Conservation (phyloP, 331 rosid genomes). For the Spiraea crenata region DNA sequence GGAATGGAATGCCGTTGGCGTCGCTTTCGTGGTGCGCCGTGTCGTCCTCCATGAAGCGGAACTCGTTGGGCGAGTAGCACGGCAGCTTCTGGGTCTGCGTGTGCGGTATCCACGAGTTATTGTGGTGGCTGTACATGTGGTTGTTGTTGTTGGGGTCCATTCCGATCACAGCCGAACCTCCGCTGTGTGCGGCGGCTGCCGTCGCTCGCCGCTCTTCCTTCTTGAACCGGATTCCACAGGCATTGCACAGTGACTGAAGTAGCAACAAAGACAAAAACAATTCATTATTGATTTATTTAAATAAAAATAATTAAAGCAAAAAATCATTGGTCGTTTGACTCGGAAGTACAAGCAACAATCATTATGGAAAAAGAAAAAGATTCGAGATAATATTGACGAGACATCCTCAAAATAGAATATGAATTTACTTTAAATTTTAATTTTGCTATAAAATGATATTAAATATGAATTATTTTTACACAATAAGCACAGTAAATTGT, state of each 20-base stretch:
- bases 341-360: constrained; percentile 7
- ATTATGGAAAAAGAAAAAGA: neutral
- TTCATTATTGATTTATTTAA: no score
- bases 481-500: no score
- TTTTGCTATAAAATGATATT: no score
- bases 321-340: constrained; percentile 23
- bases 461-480: no score
- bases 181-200: constrained; percentile 45
- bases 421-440: no score
- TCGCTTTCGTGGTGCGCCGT: constrained; percentile 29
- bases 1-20: constrained; percentile 65
- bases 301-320: neutral
- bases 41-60: constrained; percentile 50
- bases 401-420: no score
- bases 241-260: constrained; percentile 90
- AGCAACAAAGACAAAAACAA: neutral
- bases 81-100: constrained; percentile 59
- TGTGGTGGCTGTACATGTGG: constrained; percentile 43
- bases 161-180: neutral
- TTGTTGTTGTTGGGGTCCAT: constrained; percentile 35
- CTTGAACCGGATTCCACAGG: constrained; percentile 97
- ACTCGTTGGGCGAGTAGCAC: constrained; percentile 59
- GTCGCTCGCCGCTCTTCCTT: constrained; percentile 93
- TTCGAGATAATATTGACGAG: no score
- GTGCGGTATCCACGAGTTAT: constrained; percentile 52